A percentile compares a stretch with the other conserved stretches of the same genome.
phyloP scores from a whole-genome alignment of 2,329 filamentous ascomycete genomes.

The Aurifilum marmelostoma region DNA sequence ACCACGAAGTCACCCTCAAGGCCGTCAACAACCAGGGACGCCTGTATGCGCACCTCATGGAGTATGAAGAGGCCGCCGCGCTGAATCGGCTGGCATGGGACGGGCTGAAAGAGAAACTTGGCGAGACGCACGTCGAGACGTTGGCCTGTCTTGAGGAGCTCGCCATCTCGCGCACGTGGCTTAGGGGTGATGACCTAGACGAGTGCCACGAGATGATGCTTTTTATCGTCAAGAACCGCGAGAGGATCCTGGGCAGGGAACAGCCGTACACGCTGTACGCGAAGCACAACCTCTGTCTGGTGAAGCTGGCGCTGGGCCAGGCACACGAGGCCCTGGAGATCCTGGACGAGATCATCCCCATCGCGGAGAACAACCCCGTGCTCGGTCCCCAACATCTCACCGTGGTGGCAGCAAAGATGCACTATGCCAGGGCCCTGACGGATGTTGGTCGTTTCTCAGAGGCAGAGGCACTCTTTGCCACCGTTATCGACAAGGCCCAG shows the following conservation, averaged over 20 bases:
- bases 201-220: slow-evolving; percentile 24
- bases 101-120: background rate
- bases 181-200: slow-evolving; percentile 7
- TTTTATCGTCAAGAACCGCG: slow-evolving; percentile 27
- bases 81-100: background rate
- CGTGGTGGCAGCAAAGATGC: slow-evolving; percentile 28
- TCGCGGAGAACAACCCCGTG: slow-evolving; percentile 22
- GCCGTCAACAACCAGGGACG: background rate
- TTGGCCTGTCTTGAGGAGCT: background rate
- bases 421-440: slow-evolving; percentile 27
- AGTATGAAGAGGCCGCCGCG: background rate
- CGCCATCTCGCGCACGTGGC: background rate
- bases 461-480: slow-evolving; percentile 25
- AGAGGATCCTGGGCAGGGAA: slow-evolving; percentile 27
- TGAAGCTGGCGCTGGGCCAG: slow-evolving; percentile 20
- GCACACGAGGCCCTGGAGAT: slow-evolving; percentile 16
- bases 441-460: slow-evolving; percentile 20
- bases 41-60: background rate
- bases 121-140: slow-evolving; percentile 1
- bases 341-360: slow-evolving; percentile 18
- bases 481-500: slow-evolving; percentile 22
- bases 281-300: slow-evolving; percentile 19
- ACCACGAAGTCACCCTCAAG: background rate
- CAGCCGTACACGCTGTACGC: slow-evolving; percentile 29
- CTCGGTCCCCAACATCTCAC: slow-evolving; percentile 27